Conservation (phyloP, 1,139 yeast species). For the Yamadazyma atlantica region DNA sequence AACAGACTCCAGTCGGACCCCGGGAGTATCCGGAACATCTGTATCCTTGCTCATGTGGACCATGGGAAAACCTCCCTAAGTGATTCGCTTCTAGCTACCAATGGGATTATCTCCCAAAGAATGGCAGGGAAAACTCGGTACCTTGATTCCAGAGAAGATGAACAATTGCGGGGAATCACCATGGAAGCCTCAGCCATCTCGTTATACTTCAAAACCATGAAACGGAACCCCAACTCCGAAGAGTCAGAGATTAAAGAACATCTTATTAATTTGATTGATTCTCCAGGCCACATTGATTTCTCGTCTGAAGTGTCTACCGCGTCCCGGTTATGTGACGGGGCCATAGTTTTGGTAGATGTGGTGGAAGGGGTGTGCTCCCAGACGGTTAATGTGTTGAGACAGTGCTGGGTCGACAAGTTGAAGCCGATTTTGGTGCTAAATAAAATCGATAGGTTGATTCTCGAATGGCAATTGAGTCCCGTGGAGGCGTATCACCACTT, state of each 20-base stretch:
- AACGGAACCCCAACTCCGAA: slow-evolving; percentile 33
- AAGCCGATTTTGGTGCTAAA: slow-evolving; percentile 90
- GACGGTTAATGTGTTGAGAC: slow-evolving; percentile 90
- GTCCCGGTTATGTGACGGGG: slow-evolving; percentile 94
- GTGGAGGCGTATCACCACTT: slow-evolving; percentile 84
- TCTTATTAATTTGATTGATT: slow-evolving; percentile 88
- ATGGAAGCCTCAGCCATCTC: slow-evolving; percentile 97
- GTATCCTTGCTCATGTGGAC: slow-evolving; percentile 97
- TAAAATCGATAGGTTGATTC: slow-evolving; percentile 83
- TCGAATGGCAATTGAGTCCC: slow-evolving; percentile 81
- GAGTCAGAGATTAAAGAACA: slow-evolving; percentile 64
- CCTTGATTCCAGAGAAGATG: slow-evolving; percentile 87
- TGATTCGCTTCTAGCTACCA: slow-evolving; percentile 89
- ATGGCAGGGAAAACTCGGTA: slow-evolving; percentile 95
- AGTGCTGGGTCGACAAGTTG: slow-evolving; percentile 91
- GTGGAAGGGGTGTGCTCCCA: slow-evolving; percentile 99
- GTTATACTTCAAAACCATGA: slow-evolving; percentile 69
- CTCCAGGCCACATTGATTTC: slow-evolving; percentile 98
- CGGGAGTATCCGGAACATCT: slow-evolving; percentile 75
- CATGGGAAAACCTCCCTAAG: slow-evolving; percentile 97
- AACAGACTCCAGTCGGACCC: slow-evolving; percentile 69
- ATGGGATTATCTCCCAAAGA: slow-evolving; percentile 92
- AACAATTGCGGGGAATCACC: slow-evolving; percentile 64
- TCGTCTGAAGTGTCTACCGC: slow-evolving; percentile 96
- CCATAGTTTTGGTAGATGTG: slow-evolving; percentile 90